Evolutionary conservation across 1,139 yeast genomes (phyloP), one percentile per base, ranked within the genome.

Genomic region (Pneumocystis carinii): DNA sequence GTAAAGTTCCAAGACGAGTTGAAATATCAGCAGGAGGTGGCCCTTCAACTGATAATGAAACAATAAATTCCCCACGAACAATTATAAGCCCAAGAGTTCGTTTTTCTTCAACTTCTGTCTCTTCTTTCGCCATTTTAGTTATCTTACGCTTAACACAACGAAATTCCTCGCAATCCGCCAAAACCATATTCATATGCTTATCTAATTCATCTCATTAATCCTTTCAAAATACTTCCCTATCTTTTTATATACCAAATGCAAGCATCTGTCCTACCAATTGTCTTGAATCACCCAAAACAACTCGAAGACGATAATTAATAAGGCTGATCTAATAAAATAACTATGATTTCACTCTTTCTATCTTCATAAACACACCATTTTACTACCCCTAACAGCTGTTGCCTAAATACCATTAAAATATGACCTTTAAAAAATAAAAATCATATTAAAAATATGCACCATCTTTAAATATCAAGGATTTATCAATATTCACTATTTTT

Each of bases 21-120:
- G 75, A 76, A 27, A 78, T 74, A 64, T 79, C 81, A 38, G 79
- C 74, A 3, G 84, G 76, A 0, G 96, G 96, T 4, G 86, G 83
- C 55, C 90, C 83, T 71, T 89, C 96, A 39, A 90, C 86, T 48
- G 86, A 83, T 14, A 90, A 80, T 60, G 94, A 83, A n/a, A 92
- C 83, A 38, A 92, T 83, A 68, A 86, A 89, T 68, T 88, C 97
- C 1, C 98, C 98, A 68, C 98, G 80, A 61, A 92, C 76, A 55
- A 92, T 86, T 7, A 88, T 81, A 64, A 92, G 78, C 0, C 98
- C 98, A 58, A 92, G 75, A 1, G 83, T 76, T 64, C 97, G 77
- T 71, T 84, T 86, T 64, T 84, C 85, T 68, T 84, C 87, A n/a
- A 41, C 19, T 41, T 41, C 53, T 4, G 53, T 41, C 17, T 41